These are phyloP conservation scores for Phytophthora vignae DNA, from an alignment of 352 stramenopile genomes.

Conservation along the genomic window DNA sequence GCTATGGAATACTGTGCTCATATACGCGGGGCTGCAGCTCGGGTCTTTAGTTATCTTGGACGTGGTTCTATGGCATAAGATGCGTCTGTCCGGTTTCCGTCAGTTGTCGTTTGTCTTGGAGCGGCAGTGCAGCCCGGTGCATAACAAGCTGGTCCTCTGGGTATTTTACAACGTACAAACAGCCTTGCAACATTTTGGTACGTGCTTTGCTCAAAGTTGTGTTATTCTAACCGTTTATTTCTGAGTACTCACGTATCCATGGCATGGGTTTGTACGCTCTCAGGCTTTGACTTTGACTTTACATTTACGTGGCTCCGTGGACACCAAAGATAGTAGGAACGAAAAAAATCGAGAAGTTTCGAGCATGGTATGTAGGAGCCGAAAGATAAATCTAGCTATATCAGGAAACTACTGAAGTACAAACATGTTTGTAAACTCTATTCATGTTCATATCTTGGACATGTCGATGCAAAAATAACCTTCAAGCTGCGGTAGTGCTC, in stretches of 20 bases:
- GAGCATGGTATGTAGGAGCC: no score
- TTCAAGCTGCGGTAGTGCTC: background rate
- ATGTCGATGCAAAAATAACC: conserved; percentile 2
- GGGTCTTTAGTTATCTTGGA: background rate
- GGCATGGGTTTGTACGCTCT: no score
- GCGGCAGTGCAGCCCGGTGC: background rate
- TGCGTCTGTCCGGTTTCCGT: background rate
- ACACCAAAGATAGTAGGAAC: background rate
- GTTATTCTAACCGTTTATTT: no score
- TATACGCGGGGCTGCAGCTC: background rate
- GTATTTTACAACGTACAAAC: conserved; percentile 7
- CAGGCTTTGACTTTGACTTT: background rate
- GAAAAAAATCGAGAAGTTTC: no score
- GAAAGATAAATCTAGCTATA: no score
- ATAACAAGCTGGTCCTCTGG: background rate
- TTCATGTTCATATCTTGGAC: background rate
- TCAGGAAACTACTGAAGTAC: no score
- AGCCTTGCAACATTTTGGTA: conserved; percentile 5
- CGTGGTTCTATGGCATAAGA: background rate
- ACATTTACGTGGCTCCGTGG: background rate
- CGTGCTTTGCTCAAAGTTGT: no score
- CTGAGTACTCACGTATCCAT: no score
- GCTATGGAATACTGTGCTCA: background rate
- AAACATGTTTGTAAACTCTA: no score
- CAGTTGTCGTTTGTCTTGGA: conserved; percentile 7